These are phyloP conservation scores for Aegilops speltoides DNA, from an alignment of 176 grass and related monocot species.

Conservation along the genomic window DNA sequence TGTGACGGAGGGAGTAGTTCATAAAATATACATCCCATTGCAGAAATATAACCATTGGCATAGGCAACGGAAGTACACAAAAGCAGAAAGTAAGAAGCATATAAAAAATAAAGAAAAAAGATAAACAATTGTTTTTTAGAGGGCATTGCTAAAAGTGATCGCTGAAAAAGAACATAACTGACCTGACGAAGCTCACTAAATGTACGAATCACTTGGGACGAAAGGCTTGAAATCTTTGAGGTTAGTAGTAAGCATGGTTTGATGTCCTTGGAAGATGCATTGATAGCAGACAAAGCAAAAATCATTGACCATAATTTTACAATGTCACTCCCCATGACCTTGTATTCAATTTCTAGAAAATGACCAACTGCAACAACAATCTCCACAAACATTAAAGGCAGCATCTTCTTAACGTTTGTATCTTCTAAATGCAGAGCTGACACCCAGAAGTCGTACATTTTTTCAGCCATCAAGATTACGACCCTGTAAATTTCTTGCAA, in stretches of 20 bases:
- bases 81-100: constrained; percentile 1
- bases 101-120: constrained; percentile 17
- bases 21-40: constrained; percentile 13
- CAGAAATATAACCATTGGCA: not conserved
- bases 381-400: constrained; percentile 71
- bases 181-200: constrained; percentile 97
- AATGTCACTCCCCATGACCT: constrained; percentile 66
- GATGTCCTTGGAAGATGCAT: constrained; percentile 65
- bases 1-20: not conserved
- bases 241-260: constrained; percentile 53
- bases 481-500: constrained; percentile 69
- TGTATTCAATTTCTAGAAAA: constrained; percentile 94
- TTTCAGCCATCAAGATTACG: constrained; percentile 66
- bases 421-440: constrained; percentile 50
- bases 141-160: constrained; percentile 9
- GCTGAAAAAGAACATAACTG: constrained; percentile 39
- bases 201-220: constrained; percentile 67
- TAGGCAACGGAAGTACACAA: constrained; percentile 9
- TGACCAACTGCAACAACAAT: constrained; percentile 63
- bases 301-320: constrained; percentile 80
- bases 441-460: constrained; percentile 81
- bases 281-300: constrained; percentile 72
- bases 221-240: constrained; percentile 73
- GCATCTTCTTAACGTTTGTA: constrained; percentile 65
- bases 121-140: not conserved